A percentile compares a stretch with the other conserved stretches of the same genome.
Conservation (phyloP, 768 basidiomycete genomes). For the Boletus barrowsii region DNA sequence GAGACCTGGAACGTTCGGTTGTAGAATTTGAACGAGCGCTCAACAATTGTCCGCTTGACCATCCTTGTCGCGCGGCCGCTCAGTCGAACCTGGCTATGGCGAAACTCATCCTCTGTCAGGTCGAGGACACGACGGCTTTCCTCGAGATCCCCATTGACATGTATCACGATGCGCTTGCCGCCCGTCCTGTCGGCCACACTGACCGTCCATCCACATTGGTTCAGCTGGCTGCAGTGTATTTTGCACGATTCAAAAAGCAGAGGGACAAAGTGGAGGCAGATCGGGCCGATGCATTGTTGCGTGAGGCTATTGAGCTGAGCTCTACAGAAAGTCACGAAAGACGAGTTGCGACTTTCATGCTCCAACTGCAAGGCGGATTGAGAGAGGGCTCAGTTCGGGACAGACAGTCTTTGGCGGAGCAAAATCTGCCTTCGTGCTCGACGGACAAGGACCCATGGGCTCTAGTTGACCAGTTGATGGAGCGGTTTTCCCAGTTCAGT, state of each 20-base stretch:
- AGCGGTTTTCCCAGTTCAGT: neutral
- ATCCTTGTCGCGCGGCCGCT: conserved; percentile 1
- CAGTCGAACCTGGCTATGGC: neutral
- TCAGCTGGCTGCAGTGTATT: neutral
- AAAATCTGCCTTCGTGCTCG: neutral
- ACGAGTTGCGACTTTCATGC: neutral
- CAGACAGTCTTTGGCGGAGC: neutral
- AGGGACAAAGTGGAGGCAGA: neutral
- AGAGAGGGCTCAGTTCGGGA: neutral
- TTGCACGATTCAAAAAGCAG: neutral
- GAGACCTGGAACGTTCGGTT: neutral
- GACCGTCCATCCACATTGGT: no score
- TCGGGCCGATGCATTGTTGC: neutral
- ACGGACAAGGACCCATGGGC: neutral
- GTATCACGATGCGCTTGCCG: neutral
- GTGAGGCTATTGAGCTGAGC: neutral
- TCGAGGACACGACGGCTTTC: neutral
- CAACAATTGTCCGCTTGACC: neutral
- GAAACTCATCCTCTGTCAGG: no score
- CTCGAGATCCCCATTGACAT: neutral
- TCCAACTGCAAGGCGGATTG: neutral
- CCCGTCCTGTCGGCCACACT: no score
- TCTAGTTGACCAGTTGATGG: neutral
- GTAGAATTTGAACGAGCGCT: neutral
- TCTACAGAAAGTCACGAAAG: neutral